A percentile compares a stretch with the other conserved stretches of the same genome.
Conservation (phyloP, 2,329 filamentous ascomycete species). For the Acarospora socialis region DNA sequence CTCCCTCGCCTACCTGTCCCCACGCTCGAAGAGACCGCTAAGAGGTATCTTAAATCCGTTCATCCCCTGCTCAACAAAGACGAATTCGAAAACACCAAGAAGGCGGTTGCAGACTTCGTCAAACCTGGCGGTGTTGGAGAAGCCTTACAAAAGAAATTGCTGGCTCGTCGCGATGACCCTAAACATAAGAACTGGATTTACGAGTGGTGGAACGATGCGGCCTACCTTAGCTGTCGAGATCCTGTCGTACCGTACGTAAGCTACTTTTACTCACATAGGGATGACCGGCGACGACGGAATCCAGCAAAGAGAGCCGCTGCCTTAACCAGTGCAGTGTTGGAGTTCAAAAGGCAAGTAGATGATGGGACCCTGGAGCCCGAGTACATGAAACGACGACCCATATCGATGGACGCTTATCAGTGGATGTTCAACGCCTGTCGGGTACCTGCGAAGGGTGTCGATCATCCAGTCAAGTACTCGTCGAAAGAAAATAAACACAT, state of each 20-base stretch:
- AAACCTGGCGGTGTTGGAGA: constrained; percentile 72
- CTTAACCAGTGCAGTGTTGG: constrained; percentile 68
- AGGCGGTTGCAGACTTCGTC: constrained; percentile 77
- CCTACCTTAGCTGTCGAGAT: constrained; percentile 86
- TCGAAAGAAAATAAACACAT: constrained; percentile 70
- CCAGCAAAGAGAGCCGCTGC: constrained; percentile 88
- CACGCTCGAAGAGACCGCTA: constrained; percentile 48
- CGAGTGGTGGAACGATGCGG: constrained; percentile 96
- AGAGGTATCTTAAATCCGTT: constrained; percentile 52
- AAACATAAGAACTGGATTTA: constrained; percentile 84
- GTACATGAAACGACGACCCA: constrained; percentile 95
- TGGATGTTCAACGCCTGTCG: constrained; percentile 97
- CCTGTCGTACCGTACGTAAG: constrained; percentile 95
- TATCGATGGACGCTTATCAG: constrained; percentile 96
- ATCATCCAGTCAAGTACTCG: constrained; percentile 71
- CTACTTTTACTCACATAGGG: constrained; percentile 98
- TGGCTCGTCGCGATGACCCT: constrained; percentile 65
- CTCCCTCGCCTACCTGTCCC: constrained; percentile 49
- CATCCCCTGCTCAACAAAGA: constrained; percentile 45
- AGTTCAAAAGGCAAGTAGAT: constrained; percentile 93
- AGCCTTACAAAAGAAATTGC: constrained; percentile 73
- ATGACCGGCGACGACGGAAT: constrained; percentile 75
- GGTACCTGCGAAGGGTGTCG: constrained; percentile 66
- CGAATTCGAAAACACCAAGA: constrained; percentile 51
- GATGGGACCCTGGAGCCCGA: constrained; percentile 74